These are phyloP conservation scores for Ampelocalamus luodianensis DNA, from an alignment of 176 grass and related monocot genomes.

Conservation along the genomic window DNA sequence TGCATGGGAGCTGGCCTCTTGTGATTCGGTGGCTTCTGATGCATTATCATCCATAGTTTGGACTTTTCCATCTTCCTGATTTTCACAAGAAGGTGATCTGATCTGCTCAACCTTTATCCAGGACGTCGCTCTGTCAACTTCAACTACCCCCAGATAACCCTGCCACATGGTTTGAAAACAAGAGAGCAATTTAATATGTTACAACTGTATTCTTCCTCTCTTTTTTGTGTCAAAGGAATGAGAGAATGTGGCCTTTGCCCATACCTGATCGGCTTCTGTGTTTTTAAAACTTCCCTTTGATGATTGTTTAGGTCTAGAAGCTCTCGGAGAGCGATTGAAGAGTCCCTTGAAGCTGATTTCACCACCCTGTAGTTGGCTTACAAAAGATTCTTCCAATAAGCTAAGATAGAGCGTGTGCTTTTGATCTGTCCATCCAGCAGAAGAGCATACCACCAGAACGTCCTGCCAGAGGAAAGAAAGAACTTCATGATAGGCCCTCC, in stretches of 20 bases:
- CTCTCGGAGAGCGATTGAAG: conserved; percentile 39
- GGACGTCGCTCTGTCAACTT: conserved; percentile 39
- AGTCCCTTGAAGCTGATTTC: conserved; percentile 50
- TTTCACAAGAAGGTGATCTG: conserved; percentile 24
- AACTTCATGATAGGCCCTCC: conserved; percentile 25
- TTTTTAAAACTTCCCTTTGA: conserved; percentile 42
- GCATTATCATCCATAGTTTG: conserved; percentile 24
- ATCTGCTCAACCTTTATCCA: conserved; percentile 41
- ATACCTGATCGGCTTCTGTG: conserved; percentile 43
- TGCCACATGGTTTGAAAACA: conserved; percentile 13
- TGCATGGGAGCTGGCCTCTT: conserved; percentile 8
- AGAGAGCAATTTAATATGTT: conserved; percentile 17
- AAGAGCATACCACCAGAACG: conserved; percentile 44
- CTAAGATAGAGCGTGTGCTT: conserved; percentile 83
- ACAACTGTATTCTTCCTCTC: neutral
- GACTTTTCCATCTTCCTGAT: conserved; percentile 22
- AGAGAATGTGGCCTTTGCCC: conserved; percentile 18
- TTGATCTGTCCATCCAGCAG: conserved; percentile 80
- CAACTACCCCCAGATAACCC: conserved; percentile 43
- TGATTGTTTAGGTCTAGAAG: conserved; percentile 33
- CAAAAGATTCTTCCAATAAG: conserved; percentile 76
- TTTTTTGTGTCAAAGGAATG: neutral
- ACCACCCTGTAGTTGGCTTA: conserved; percentile 52
- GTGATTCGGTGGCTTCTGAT: neutral
- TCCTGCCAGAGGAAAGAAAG: conserved; percentile 50